Evolutionary conservation across 2,329 filamentous ascomycete species (phyloP).

Genomic region (Fusarium veterinarium): DNA sequence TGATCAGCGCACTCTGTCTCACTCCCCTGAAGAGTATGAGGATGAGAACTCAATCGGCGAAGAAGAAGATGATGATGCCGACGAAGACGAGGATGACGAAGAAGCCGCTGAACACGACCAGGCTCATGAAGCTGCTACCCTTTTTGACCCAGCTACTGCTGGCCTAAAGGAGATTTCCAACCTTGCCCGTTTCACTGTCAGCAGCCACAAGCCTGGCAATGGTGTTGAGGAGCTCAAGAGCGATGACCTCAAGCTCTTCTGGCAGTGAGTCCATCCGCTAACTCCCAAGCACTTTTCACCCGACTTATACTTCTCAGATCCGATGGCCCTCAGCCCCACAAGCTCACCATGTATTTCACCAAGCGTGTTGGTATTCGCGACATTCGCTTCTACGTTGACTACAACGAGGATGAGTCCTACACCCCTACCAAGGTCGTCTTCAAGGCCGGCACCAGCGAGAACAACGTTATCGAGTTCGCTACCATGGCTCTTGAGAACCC

Average conservation of each 20-base stretch:
- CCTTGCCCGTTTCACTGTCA: slow-evolving; percentile 84
- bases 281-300: neutral
- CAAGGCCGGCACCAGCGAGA: slow-evolving; percentile 88
- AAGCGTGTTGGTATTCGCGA: slow-evolving; percentile 82
- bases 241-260: slow-evolving; percentile 78
- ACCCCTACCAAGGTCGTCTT: slow-evolving; percentile 94
- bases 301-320: slow-evolving; percentile 61
- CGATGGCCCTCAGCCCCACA: slow-evolving; percentile 85
- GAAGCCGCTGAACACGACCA: slow-evolving; percentile 43
- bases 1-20: slow-evolving; percentile 39
- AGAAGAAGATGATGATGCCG: slow-evolving; percentile 50
- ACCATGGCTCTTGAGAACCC: slow-evolving; percentile 83
- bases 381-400: slow-evolving; percentile 89
- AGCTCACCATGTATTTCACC: slow-evolving; percentile 86
- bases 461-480: slow-evolving; percentile 90
- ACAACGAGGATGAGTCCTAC: slow-evolving; percentile 93
- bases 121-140: slow-evolving; percentile 46
- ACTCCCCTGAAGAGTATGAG: slow-evolving; percentile 49
- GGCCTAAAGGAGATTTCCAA: slow-evolving; percentile 86
- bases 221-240: slow-evolving; percentile 80
- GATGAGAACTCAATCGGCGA: slow-evolving; percentile 48
- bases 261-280: slow-evolving; percentile 71
- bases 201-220: slow-evolving; percentile 82
- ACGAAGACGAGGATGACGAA: slow-evolving; percentile 36
- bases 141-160: slow-evolving; percentile 64